Conservation (phyloP, 1,139 yeast species). For the Taphrina confusa region DNA sequence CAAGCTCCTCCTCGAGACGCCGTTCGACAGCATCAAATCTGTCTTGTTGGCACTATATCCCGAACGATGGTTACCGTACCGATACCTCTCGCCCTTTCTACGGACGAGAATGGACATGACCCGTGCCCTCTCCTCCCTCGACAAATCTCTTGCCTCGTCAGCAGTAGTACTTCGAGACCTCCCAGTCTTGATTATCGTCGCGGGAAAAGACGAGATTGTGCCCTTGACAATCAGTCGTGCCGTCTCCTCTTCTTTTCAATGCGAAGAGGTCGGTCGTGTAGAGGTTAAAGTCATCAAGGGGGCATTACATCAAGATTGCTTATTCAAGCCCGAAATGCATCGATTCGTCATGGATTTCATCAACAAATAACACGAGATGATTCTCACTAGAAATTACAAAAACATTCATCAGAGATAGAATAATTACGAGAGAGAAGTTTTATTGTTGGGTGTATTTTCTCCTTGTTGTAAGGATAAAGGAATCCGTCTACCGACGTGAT, state of each 20-base stretch:
- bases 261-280: neutral
- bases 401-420: no score
- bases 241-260: neutral
- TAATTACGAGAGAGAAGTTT: no score
- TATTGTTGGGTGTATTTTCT: neutral
- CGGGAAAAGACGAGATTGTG: constrained; percentile 18
- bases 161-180: neutral
- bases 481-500: no score
- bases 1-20: constrained; percentile 27
- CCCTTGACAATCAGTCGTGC: neutral
- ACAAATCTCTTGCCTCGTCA: neutral
- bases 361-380: neutral
- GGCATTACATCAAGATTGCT: constrained; percentile 14
- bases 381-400: no score
- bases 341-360: neutral
- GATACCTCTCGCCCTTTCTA: constrained; percentile 29
- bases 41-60: constrained; percentile 26
- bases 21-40: constrained; percentile 5
- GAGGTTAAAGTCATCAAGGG: neutral
- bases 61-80: constrained; percentile 31
- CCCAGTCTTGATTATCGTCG: neutral
- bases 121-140: constrained; percentile 4
- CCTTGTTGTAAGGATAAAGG: no score
- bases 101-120: constrained; percentile 9
- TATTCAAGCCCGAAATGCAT: neutral